Conservation (phyloP, 345 rosid genomes). For the Rhizophora mangle region DNA sequence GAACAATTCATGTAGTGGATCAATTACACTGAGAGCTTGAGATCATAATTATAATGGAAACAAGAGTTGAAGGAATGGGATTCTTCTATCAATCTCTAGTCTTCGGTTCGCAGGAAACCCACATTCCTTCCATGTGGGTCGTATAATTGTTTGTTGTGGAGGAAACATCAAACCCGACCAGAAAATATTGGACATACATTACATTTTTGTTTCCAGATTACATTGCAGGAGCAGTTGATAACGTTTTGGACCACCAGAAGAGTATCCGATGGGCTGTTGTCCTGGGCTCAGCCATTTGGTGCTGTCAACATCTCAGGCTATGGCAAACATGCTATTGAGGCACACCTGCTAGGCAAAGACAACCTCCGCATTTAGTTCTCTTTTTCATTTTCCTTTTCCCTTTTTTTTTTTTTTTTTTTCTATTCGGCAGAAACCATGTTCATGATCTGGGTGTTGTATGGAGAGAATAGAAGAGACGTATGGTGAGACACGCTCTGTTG, state of each 20-base stretch:
- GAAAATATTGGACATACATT: background rate
- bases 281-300: constrained; percentile 16
- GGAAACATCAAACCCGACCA: background rate
- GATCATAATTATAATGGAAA: constrained; percentile 4
- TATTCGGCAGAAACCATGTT: too few relatives aligned
- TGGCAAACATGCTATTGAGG: constrained; percentile 16
- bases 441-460: too few relatives aligned
- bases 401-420: background rate
- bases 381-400: background rate
- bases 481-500: background rate
- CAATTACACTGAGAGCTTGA: background rate
- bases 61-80: constrained; percentile 5
- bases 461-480: too few relatives aligned
- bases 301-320: constrained; percentile 24
- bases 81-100: constrained; percentile 6
- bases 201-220: background rate
- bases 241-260: constrained; percentile 20
- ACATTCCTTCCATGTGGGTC: constrained; percentile 36
- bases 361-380: background rate
- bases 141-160: constrained; percentile 19
- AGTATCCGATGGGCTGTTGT: constrained; percentile 37
- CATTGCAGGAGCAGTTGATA: background rate
- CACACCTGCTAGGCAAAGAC: constrained; percentile 13
- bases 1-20: constrained; percentile 9
- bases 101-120: constrained; percentile 11